Evolutionary conservation across 768 basidiomycete species (phyloP).

Genomic region (Boletus vermiculosoides): DNA sequence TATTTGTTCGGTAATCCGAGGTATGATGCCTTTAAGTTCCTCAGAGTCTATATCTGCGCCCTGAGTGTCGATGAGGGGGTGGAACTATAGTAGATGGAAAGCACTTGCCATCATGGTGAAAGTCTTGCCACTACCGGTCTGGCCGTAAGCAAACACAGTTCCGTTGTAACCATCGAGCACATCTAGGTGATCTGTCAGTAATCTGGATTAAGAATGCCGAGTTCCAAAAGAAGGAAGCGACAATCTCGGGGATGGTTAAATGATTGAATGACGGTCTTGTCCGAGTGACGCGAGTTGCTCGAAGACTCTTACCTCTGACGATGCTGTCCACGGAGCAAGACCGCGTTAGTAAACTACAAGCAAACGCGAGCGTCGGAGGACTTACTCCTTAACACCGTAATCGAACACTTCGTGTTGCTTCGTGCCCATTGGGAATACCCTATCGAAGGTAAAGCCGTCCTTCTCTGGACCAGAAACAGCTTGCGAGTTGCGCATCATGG

Average conservation of each 20-base stretch:
- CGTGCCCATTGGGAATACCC: constrained; percentile 91
- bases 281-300: constrained; percentile 1
- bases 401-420: constrained; percentile 95
- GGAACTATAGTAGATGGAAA: constrained; percentile 2
- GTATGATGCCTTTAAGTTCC: constrained; percentile 95
- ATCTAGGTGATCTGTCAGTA: constrained; percentile 51
- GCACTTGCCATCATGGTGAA: constrained; percentile 94
- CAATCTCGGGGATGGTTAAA: not conserved
- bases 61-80: constrained; percentile 41
- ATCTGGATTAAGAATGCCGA: constrained; percentile 1
- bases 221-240: constrained; percentile 1
- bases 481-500: constrained; percentile 70
- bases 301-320: constrained; percentile 67
- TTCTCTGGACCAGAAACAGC: constrained; percentile 82
- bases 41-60: constrained; percentile 95
- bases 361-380: constrained; percentile 16
- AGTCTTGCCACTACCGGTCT: constrained; percentile 95
- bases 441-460: constrained; percentile 97
- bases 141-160: constrained; percentile 96
- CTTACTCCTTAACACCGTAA: constrained; percentile 96
- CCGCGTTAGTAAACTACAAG: constrained; percentile 19
- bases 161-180: constrained; percentile 99
- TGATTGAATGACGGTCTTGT: not conserved
- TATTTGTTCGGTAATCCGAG: constrained; percentile 98
- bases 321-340: constrained; percentile 49